These are phyloP conservation scores for Bidens hawaiensis DNA, from an alignment of 140 eudicot genomes.

Conservation along the genomic window DNA sequence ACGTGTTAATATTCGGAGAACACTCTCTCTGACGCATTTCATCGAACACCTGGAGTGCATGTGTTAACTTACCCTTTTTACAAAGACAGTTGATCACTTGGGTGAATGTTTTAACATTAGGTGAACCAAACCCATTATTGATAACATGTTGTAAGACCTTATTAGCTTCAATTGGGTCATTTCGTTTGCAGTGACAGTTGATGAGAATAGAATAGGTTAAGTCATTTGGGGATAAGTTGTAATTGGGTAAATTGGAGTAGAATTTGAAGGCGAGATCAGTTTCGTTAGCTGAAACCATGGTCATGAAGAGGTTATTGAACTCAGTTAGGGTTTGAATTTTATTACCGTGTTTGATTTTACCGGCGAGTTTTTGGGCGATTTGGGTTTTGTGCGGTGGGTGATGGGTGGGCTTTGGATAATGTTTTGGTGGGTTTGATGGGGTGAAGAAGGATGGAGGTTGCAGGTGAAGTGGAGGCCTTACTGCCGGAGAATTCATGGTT, in stretches of 20 bases:
- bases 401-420: background rate
- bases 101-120: conserved; percentile 64
- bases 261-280: conserved; percentile 42
- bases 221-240: conserved; percentile 30
- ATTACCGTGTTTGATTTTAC: conserved; percentile 22
- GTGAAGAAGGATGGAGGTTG: conserved; percentile 7
- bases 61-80: conserved; percentile 45
- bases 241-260: conserved; percentile 34
- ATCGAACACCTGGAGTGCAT: conserved; percentile 61
- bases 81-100: conserved; percentile 56
- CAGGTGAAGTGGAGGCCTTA: conserved; percentile 2
- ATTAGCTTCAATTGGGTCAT: conserved; percentile 52
- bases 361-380: conserved; percentile 26
- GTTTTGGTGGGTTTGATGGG: conserved; percentile 7
- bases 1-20: conserved; percentile 60
- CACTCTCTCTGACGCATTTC: conserved; percentile 48
- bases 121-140: conserved; percentile 34
- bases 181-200: conserved; percentile 52
- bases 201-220: conserved; percentile 51
- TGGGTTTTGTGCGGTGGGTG: conserved; percentile 14
- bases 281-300: conserved; percentile 39
- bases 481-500: conserved; percentile 16
- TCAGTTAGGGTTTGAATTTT: conserved; percentile 32
- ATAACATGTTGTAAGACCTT: conserved; percentile 41
- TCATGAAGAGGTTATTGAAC: conserved; percentile 41